Evolutionary conservation across 2,329 filamentous ascomycete genomes (phyloP).

Genomic region (Sclerotinia nivalis): DNA sequence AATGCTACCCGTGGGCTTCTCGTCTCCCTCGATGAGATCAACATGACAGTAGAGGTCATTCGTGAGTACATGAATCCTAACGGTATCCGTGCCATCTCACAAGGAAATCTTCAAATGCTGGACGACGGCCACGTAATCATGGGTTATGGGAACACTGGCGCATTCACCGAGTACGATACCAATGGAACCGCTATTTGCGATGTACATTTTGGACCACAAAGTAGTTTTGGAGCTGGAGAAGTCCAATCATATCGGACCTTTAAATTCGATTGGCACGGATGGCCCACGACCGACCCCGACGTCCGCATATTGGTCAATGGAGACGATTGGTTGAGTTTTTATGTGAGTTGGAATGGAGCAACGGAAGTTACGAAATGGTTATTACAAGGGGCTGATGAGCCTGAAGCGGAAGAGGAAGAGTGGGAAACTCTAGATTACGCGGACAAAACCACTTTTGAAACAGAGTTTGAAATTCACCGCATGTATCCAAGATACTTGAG

Average conservation of each 20-base stretch:
- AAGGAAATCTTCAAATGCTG: conserved; percentile 34
- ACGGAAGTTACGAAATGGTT: conserved; percentile 50
- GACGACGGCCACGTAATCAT: conserved; percentile 35
- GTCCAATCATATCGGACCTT: conserved; percentile 46
- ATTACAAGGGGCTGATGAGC: conserved; percentile 17
- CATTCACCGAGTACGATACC: conserved; percentile 34
- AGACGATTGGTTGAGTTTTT: conserved; percentile 44
- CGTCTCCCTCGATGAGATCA: conserved; percentile 30
- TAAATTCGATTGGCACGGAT: conserved; percentile 45
- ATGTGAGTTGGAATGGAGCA: conserved; percentile 57
- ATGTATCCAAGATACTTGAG: conserved; percentile 15
- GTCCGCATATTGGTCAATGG: conserved; percentile 41
- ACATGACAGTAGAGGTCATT: conserved; percentile 29
- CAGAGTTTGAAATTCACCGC: conserved; percentile 11
- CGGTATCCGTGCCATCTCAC: conserved; percentile 31
- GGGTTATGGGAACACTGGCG: conserved; percentile 33
- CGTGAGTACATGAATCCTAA: conserved; percentile 32
- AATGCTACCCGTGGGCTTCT: conserved; percentile 32
- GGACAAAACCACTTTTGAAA: conserved; percentile 19
- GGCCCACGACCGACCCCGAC: conserved; percentile 43
- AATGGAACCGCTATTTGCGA: conserved; percentile 41
- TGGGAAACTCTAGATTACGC: conserved; percentile 17
- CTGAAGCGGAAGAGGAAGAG: conserved; percentile 2
- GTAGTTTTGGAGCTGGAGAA: conserved; percentile 35
- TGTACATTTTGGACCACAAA: conserved; percentile 46